Evolutionary conservation across 2,329 filamentous ascomycete genomes (phyloP), one percentile per base, ranked within the genome.

Genomic region (Madurella fahalii): DNA sequence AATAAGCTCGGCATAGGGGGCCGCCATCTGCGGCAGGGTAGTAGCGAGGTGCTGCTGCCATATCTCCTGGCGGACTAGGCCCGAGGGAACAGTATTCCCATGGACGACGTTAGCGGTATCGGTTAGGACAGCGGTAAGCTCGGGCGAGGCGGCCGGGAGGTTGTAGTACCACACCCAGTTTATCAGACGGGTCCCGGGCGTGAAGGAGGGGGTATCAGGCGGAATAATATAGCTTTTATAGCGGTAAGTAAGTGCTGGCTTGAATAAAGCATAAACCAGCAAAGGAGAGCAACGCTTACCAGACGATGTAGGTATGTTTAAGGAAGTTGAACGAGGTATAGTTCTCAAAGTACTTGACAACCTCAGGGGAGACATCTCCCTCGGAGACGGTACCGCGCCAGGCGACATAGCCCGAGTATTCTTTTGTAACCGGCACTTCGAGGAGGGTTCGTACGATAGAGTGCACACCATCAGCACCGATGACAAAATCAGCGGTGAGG

Each of bases 141-240:
- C 73, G 2, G 63, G 40, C 1, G 71, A 71, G 7, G 63, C 67
- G n/a, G 74, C 68, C 0, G 65, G 57, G 25, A 72, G 67, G 58
- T 77, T 74, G 50, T 65, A 69, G 63, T 78, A 79, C 68, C 74
- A 77, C 1, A 78, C 72, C 57, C 70, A 77, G 54, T 78, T 78
- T 58, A 78, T 67, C 2, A 75, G 68, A 9, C 74, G 69, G 25
- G 73, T 61, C 4, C 72, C 73, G 0, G 67, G 63, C 31, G 67
- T 63, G 5, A 74, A 65, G 1, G 65, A 67, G 2, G 74, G 75
- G 25, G 72, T 63, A 12, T 69, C 64, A 1, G 72, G 72, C 0
- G 75, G 76, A 15, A 79, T 76, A 5, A 72, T 61, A 57, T 77
- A 77, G n/a, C 64, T 65, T 13, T 15, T 17, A 11, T 4, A n/a